A percentile compares a stretch with the other conserved stretches of the same genome.
phyloP scores from a whole-genome alignment of 2,329 filamentous ascomycete genomes.

The Fusarium veterinarium region DNA sequence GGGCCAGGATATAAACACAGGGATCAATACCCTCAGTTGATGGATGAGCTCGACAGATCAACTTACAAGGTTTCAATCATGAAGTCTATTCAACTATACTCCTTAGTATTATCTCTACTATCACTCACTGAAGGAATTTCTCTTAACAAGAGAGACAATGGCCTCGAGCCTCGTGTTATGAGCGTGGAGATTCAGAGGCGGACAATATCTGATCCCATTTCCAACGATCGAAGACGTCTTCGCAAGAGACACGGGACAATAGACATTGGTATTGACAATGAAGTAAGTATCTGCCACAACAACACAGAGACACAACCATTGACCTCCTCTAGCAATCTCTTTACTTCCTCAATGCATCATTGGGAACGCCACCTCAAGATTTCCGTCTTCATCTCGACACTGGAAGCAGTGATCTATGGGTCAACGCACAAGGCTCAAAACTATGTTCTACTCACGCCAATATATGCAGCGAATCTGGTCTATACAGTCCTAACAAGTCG shows the following conservation, averaged over 20 bases:
- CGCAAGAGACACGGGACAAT: constrained; percentile 57
- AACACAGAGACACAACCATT: neutral
- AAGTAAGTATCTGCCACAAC: constrained; percentile 53
- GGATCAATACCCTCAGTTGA: neutral
- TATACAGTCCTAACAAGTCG: constrained; percentile 76
- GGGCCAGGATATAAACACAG: constrained; percentile 10
- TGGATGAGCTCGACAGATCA: neutral
- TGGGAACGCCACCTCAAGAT: constrained; percentile 71
- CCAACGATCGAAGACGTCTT: constrained; percentile 57
- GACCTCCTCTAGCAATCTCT: constrained; percentile 62
- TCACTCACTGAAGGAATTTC: constrained; percentile 43
- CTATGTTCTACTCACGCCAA: constrained; percentile 64
- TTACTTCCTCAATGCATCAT: constrained; percentile 71
- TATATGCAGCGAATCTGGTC: constrained; percentile 71
- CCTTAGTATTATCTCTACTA: constrained; percentile 40
- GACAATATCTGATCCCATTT: constrained; percentile 54
- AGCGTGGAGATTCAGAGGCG: constrained; percentile 56
- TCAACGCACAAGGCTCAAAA: constrained; percentile 72
- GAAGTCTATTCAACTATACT: constrained; percentile 50
- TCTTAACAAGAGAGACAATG: constrained; percentile 47
- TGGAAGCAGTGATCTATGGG: constrained; percentile 76
- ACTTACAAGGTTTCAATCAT: constrained; percentile 45
- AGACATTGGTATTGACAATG: constrained; percentile 63
- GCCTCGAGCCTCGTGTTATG: constrained; percentile 56
- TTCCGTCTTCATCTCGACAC: constrained; percentile 73